These are phyloP conservation scores for Termitomyces sp. DNA, from an alignment of 768 basidiomycete genomes.

Conservation along the genomic window DNA sequence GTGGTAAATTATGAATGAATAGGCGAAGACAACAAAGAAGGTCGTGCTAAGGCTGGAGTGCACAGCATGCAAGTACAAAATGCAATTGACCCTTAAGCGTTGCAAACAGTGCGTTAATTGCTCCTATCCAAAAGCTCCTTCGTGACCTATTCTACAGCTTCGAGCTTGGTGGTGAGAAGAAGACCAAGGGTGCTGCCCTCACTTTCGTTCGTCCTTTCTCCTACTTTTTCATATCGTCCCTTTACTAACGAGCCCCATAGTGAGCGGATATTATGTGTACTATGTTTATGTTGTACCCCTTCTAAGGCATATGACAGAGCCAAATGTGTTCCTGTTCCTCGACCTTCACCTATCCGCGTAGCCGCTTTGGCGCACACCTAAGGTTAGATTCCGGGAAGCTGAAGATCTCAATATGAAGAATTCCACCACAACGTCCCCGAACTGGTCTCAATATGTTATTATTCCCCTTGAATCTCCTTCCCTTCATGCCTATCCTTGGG, in stretches of 20 bases:
- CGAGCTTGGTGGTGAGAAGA: constrained; percentile 99
- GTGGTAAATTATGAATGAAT: background rate
- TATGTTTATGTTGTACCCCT: constrained; percentile 16
- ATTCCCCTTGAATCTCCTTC: too few relatives aligned
- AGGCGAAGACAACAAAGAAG: constrained; percentile 99
- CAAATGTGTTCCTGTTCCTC: too few relatives aligned
- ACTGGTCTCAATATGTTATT: constrained; percentile 24
- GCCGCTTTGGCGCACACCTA: too few relatives aligned
- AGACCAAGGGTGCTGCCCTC: constrained; percentile 96
- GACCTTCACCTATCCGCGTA: too few relatives aligned
- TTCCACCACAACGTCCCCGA: too few relatives aligned
- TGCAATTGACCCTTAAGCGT: constrained; percentile 93
- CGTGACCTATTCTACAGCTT: constrained; percentile 51
- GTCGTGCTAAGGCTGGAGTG: constrained; percentile 97
- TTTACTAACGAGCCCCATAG: constrained; percentile 7
- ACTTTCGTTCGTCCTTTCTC: constrained; percentile 68
- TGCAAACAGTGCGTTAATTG: constrained; percentile 86
- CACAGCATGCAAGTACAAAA: constrained; percentile 98
- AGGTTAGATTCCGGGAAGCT: too few relatives aligned
- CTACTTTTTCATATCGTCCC: background rate
- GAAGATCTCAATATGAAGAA: too few relatives aligned
- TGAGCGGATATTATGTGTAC: constrained; percentile 16
- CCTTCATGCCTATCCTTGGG: constrained; percentile 24
- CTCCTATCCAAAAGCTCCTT: background rate
- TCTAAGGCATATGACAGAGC: too few relatives aligned